Evolutionary conservation across 805 yeast genomes (phyloP), one percentile per base, ranked within the genome.

Genomic region (Kodamaea hsintzibuensis): DNA sequence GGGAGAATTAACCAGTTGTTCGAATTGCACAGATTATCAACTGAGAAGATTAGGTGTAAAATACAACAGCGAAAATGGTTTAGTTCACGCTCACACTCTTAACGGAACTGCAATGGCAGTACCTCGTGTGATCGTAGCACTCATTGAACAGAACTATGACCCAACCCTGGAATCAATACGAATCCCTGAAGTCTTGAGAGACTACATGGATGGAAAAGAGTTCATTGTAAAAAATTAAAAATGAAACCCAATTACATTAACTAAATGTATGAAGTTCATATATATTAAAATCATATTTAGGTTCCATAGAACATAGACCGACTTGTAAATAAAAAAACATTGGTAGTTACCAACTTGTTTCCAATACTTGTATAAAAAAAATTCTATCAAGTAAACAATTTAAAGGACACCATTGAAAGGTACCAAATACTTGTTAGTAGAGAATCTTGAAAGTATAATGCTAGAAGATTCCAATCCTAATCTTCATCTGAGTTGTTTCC

Each of bases 41-140:
- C 74, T 96, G 7, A 80, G 97, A 68, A 80, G 98, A 62, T 77
- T 95, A 60, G 85, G 86, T 40, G 87, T 96, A 5, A 82, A 81
- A 53, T 84, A 76, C 62, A 75, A 73, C 52, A 67, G 69, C 35
- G 60, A 59, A 12, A 72, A 66, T 1, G 64, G 62, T 35, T 57
- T 63, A 51, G 71, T 69, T 46, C 88, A 79, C 63, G 91, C 83
- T 0, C 91, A 89, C 57, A 95, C 99, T 0, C 76, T 95, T 46
- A 95, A 95, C 60, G 99, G 98, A 14, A 95, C 99, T 0, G 97
- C 97, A 1, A 80, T 92, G 81, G 99, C 99, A 0, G 86, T 93
- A 13, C 99, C 99, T 1, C 76, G 99, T 55, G 86, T 92, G 1
- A 84, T 95, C 16, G 79, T 92, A 17, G 97, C 98, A 1, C 79